Conservation (phyloP, 2,329 filamentous ascomycete genomes). For the Colletotrichum tofieldiae region DNA sequence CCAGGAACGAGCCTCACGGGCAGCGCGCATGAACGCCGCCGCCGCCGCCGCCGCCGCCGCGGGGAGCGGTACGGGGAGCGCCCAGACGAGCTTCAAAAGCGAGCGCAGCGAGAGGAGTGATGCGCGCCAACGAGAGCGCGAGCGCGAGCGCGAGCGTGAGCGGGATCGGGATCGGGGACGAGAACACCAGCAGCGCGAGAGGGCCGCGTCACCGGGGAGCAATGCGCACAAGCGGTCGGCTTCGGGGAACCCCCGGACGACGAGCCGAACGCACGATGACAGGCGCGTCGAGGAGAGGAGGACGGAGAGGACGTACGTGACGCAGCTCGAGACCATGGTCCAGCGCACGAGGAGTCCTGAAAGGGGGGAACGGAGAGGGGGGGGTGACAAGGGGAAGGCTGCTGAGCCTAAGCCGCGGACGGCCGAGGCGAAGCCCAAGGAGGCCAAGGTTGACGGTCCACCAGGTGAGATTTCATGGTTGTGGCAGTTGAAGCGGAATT, state of each 20-base stretch:
- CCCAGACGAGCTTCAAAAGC: constrained; percentile 51
- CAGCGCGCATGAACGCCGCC: constrained; percentile 54
- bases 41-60: constrained; percentile 3
- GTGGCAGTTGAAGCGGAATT: neutral
- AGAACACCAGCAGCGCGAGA: constrained; percentile 49
- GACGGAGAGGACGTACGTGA: constrained; percentile 71
- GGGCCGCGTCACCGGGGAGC: constrained; percentile 53
- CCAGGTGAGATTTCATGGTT: constrained; percentile 59
- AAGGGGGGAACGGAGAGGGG: constrained; percentile 63
- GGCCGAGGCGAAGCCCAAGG: constrained; percentile 61
- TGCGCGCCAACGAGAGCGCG: constrained; percentile 34
- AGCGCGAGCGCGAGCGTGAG: constrained; percentile 32
- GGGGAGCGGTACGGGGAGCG: constrained; percentile 29
- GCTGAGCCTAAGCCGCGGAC: constrained; percentile 59
- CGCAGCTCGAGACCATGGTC: constrained; percentile 75
- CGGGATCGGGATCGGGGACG: constrained; percentile 45
- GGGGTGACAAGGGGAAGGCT: constrained; percentile 54
- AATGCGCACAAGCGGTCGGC: constrained; percentile 70
- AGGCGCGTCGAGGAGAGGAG: constrained; percentile 67
- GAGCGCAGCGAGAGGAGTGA: constrained; percentile 46
- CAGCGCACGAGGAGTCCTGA: constrained; percentile 73
- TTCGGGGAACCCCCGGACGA: constrained; percentile 70
- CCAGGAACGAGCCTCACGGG: constrained; percentile 49
- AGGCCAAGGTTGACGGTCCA: constrained; percentile 63
- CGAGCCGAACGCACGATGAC: constrained; percentile 61